Percentiles rank a stretch among this genome's conserved stretches.
Conservation (phyloP, 176 grass and related monocot species). For the Musa schizocarpa region DNA sequence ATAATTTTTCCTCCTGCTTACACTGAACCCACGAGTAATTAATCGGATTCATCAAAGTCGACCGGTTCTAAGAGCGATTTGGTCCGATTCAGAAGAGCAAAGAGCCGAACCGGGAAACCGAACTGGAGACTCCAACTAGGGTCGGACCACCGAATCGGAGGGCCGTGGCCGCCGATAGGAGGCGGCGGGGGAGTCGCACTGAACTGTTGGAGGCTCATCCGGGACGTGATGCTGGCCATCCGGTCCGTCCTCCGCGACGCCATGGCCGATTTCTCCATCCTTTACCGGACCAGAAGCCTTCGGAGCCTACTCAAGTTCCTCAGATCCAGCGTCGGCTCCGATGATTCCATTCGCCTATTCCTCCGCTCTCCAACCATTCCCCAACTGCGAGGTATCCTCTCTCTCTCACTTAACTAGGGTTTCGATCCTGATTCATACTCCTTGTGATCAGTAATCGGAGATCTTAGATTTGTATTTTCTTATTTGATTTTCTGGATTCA, state of each 20-base stretch:
- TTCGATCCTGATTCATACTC: background rate
- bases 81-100: too few species aligned
- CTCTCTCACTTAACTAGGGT: background rate
- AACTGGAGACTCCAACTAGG: too few species aligned
- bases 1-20: too few species aligned
- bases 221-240: conserved; percentile 82
- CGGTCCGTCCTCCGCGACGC: conserved; percentile 67
- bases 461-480: background rate
- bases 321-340: conserved; percentile 40
- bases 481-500: too few species aligned
- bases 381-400: conserved; percentile 63
- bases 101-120: too few species aligned
- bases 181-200: conserved; percentile 38
- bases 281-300: conserved; percentile 46
- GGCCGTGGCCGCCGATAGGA: conserved; percentile 7
- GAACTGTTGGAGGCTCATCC: conserved; percentile 51
- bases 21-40: too few species aligned
- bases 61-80: too few species aligned
- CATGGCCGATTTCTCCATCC: conserved; percentile 79
- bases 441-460: background rate
- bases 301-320: conserved; percentile 56
- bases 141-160: background rate
- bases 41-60: too few species aligned
- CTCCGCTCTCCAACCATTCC: conserved; percentile 76
- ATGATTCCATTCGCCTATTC: conserved; percentile 55